phyloP scores from a whole-genome alignment of 371 early-diverging fungal species.

The Circinella umbellata region DNA sequence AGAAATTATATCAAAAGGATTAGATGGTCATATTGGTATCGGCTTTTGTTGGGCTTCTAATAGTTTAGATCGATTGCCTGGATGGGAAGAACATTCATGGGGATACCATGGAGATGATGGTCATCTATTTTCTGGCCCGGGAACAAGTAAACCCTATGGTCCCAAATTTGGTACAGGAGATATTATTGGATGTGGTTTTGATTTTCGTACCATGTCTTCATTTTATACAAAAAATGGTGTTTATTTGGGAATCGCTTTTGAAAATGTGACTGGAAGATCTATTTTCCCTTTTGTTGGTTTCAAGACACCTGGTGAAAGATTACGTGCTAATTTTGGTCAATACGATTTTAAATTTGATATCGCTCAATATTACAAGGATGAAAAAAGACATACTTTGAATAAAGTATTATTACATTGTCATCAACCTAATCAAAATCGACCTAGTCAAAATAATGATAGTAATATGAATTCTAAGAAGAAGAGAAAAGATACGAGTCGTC shows the following conservation, averaged over 20 bases:
- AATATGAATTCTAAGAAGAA: too few species aligned
- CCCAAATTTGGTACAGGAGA: constrained; percentile 91
- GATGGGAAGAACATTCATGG: constrained; percentile 79
- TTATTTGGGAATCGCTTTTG: constrained; percentile 66
- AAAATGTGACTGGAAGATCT: constrained; percentile 24
- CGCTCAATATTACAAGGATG: constrained; percentile 51
- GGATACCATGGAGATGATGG: constrained; percentile 95
- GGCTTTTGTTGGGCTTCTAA: constrained; percentile 73
- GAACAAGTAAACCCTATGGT: constrained; percentile 80
- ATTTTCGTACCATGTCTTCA: constrained; percentile 72
- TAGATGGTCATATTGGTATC: constrained; percentile 87
- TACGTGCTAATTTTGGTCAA: constrained; percentile 83
- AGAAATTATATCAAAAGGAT: constrained; percentile 78
- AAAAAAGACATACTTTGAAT: constrained; percentile 8
- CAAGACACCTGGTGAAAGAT: constrained; percentile 80
- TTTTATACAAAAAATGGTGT: constrained; percentile 95
- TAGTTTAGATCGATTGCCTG: constrained; percentile 74
- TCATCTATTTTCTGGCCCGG: constrained; percentile 68
- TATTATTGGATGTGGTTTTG: constrained; percentile 89
- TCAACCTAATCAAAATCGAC: constrained; percentile 44
- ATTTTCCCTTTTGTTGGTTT: constrained; percentile 86
- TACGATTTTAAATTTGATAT: constrained; percentile 73
- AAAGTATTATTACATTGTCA: not conserved
- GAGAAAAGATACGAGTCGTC: constrained; percentile 32
- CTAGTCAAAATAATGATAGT: too few species aligned